Evolutionary conservation across 1,139 yeast species (phyloP).

Genomic region (Citeromyces hawaiiensis): DNA sequence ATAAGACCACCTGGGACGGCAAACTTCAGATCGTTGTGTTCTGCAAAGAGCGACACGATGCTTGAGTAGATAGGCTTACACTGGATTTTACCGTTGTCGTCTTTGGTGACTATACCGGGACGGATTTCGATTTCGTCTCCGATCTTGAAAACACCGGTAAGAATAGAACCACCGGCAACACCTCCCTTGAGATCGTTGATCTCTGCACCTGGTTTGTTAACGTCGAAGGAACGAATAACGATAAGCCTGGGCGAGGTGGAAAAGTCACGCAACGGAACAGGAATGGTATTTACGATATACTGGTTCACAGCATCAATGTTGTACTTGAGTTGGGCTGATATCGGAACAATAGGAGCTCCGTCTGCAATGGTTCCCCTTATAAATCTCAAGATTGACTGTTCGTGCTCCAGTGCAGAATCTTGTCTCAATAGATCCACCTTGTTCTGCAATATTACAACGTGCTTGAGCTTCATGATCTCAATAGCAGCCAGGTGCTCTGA

Average conservation of each 20-base stretch:
- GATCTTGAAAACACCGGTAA: conserved; percentile 90
- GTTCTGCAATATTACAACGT: conserved; percentile 91
- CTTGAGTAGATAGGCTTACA: conserved; percentile 94
- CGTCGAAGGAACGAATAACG: conserved; percentile 97
- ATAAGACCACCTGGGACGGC: conserved; percentile 99
- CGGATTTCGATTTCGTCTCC: conserved; percentile 98
- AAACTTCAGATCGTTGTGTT: conserved; percentile 91
- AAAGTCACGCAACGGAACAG: conserved; percentile 94
- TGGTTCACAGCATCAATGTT: conserved; percentile 98
- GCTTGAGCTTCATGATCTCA: conserved; percentile 96
- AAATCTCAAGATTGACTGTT: conserved; percentile 81
- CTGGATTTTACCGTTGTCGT: conserved; percentile 76
- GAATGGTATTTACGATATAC: conserved; percentile 88
- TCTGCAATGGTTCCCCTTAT: conserved; percentile 98
- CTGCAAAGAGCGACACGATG: conserved; percentile 91
- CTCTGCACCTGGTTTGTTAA: conserved; percentile 97
- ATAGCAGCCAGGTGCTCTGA: conserved; percentile 99
- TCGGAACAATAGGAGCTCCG: conserved; percentile 98
- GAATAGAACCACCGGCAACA: conserved; percentile 98
- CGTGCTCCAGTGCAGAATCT: conserved; percentile 91
- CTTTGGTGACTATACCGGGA: conserved; percentile 97
- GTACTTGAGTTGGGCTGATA: conserved; percentile 96
- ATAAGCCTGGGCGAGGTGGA: conserved; percentile 87
- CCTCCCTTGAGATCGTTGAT: conserved; percentile 97
- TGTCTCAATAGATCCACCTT: conserved; percentile 98